Evolutionary conservation across 208 protist species (phyloP), one percentile per base, ranked within the genome.

Genomic region (Acanthamoeba lenticulata): DNA sequence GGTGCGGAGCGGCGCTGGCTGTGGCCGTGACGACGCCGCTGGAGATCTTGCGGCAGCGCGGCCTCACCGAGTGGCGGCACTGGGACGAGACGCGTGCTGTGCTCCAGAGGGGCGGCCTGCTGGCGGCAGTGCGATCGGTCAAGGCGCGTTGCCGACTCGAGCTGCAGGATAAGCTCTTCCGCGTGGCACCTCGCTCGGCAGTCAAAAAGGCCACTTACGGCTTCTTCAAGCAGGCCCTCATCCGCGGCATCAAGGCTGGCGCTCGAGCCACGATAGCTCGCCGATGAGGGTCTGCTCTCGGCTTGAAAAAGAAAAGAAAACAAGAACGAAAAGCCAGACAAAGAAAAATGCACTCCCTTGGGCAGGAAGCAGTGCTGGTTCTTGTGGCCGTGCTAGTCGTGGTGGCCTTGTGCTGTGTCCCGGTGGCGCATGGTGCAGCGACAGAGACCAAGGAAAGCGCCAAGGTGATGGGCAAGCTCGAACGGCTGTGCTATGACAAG

Each of bases 211-310:
- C 74, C 29, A 85, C 74, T n/a, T 85, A 85, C 27, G 74, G 74
- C 19, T 85, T 85, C 74, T 85, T 85, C 74, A 85, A 85, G 74
- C 74, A 85, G 74, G 74, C 74, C 74, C 45, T 77, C 67, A 77
- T 77, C 21, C 67, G 67, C 2, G 67, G 67, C 67, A 77, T 85
- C 74, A 85, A 85, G 27, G 74, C 74, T 40, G 42, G 74, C 74
- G 74, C 74, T 13, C 74, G 74, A 21, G 74, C 74, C 2, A n/a
- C 74, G 4, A 29, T 85, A n/a, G n/a, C n/a, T 36, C 74, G 74
- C n/a, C 74, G 74, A 52, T 85, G 42, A 85, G 13, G 29, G 13
- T 9, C 29, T 6, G n/a, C n/a, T n/a, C n/a, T n/a, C n/a, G n/a
- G n/a, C n/a, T n/a, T n/a, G n/a, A n/a, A n/a, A n/a, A n/a, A n/a